Percentiles rank a stretch among this genome's conserved stretches.
phyloP scores from a whole-genome alignment of 2,329 filamentous ascomycete species.

The Fusarium tuaranense region DNA sequence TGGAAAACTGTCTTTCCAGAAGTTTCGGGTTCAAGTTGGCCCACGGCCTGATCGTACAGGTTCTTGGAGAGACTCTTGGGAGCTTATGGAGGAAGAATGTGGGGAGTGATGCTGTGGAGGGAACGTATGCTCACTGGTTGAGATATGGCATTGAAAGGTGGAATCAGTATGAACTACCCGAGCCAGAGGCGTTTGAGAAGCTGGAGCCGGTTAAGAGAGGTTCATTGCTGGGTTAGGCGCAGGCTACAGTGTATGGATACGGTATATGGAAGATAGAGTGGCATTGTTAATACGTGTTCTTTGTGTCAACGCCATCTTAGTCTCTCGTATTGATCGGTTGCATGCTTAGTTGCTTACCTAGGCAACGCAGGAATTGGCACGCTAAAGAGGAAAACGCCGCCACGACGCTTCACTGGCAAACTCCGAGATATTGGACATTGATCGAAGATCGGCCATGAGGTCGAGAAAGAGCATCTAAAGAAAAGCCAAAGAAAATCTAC shows the following conservation, averaged over 20 bases:
- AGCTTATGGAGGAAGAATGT: not conserved
- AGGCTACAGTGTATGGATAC: not conserved
- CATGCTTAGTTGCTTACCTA: not conserved
- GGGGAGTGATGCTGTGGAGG: not conserved
- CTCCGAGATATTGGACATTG: not conserved
- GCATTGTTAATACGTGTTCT: not conserved
- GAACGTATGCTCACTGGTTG: not conserved
- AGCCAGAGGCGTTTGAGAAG: not conserved
- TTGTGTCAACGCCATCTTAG: not conserved
- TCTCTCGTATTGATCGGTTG: not conserved
- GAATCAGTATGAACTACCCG: not conserved
- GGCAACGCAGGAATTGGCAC: not conserved
- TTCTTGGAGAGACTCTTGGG: not conserved
- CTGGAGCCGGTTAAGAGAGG: not conserved
- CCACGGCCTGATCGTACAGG: not conserved
- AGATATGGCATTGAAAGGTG: not conserved
- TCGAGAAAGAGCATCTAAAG: not conserved
- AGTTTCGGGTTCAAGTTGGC: not conserved
- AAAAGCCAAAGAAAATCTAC: not conserved
- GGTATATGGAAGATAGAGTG: not conserved
- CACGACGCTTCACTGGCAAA: not conserved
- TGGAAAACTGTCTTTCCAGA: not conserved
- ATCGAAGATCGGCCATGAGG: too few relatives aligned
- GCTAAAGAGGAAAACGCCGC: not conserved
- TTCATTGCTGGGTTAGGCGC: not conserved